Conservation (phyloP, 2,329 filamentous ascomycete genomes). For the Aspergillus felis region DNA sequence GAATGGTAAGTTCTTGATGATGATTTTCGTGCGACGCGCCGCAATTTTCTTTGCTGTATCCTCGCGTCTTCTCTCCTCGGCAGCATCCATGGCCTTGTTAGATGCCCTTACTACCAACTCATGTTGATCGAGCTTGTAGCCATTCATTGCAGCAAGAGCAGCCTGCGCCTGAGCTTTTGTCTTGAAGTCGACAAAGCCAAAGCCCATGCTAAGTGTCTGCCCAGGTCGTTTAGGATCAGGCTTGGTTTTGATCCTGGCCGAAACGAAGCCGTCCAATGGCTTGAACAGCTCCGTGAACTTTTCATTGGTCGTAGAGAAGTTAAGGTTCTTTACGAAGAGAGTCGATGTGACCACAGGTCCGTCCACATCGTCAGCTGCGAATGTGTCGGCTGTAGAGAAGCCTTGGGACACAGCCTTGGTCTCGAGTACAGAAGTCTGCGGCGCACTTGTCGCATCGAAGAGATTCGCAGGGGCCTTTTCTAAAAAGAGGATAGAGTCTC, state of each 20-base stretch:
- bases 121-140: constrained; percentile 80
- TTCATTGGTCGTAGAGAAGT: constrained; percentile 80
- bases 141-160: constrained; percentile 82
- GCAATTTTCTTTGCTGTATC: constrained; percentile 79
- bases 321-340: constrained; percentile 89
- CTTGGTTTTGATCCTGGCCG: constrained; percentile 88
- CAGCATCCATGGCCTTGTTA: constrained; percentile 81
- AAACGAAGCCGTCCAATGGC: constrained; percentile 80
- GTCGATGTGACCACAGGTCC: constrained; percentile 63
- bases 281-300: constrained; percentile 73
- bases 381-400: constrained; percentile 41
- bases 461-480: constrained; percentile 88
- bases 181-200: constrained; percentile 88
- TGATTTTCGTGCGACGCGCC: constrained; percentile 78
- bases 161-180: constrained; percentile 73
- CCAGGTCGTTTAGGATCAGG: constrained; percentile 85
- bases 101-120: constrained; percentile 80
- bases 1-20: constrained; percentile 98
- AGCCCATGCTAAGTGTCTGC: constrained; percentile 91
- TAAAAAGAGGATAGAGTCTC: constrained; percentile 85
- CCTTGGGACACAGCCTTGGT: constrained; percentile 35
- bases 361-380: constrained; percentile 38
- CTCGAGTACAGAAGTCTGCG: constrained; percentile 27
- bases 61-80: constrained; percentile 77
- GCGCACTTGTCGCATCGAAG: constrained; percentile 49